phyloP scores from a whole-genome alignment of 805 yeast genomes.

The Teunomyces kruisii region DNA sequence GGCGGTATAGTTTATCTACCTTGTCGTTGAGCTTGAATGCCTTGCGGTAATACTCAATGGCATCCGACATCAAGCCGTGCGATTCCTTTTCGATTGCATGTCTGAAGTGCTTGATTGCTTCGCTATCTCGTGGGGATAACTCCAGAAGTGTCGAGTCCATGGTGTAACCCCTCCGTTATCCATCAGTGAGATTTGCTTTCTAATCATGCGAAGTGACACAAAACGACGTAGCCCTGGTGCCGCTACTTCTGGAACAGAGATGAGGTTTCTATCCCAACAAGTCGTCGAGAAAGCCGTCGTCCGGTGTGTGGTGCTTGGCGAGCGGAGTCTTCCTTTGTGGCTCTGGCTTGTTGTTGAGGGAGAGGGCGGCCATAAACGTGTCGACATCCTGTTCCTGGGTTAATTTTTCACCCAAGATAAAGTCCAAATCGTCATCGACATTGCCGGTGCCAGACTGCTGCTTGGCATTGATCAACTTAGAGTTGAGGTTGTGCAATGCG shows the following conservation, averaged over 20 bases:
- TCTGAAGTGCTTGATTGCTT: constrained; percentile 67
- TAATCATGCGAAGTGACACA: constrained; percentile 19
- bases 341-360: neutral
- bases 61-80: constrained; percentile 79
- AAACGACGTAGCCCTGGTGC: too few relatives aligned
- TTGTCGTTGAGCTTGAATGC: constrained; percentile 61
- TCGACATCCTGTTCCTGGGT: neutral
- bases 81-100: constrained; percentile 70
- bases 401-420: constrained; percentile 11
- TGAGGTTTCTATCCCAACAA: constrained; percentile 1
- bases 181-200: neutral
- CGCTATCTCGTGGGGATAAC: constrained; percentile 10
- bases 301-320: neutral
- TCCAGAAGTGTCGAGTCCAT: constrained; percentile 8
- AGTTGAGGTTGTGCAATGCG: constrained; percentile 3
- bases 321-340: neutral
- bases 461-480: constrained; percentile 5
- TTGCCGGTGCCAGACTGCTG: neutral
- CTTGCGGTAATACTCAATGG: constrained; percentile 66
- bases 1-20: constrained; percentile 70
- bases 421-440: constrained; percentile 13
- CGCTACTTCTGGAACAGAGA: too few relatives aligned
- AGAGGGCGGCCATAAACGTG: neutral
- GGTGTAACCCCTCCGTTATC: constrained; percentile 12
- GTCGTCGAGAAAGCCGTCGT: constrained; percentile 3